phyloP scores from a whole-genome alignment of 345 rosid genomes.

The Pseudoturritis turrita region DNA sequence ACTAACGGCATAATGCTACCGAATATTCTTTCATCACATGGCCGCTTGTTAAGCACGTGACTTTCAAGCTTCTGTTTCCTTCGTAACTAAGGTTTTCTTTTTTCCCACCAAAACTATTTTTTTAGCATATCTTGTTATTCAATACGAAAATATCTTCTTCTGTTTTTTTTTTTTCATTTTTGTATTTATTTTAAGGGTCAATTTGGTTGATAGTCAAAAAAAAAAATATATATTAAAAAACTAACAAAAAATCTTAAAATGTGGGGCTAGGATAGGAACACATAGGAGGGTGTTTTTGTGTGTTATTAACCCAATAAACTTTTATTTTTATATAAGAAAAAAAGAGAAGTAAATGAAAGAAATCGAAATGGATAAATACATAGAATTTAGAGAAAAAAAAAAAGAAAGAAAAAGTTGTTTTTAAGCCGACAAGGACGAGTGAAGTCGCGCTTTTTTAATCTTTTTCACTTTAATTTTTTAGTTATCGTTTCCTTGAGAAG shows the following conservation, averaged over 20 bases:
- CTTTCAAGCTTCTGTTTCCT: slow-evolving; percentile 21
- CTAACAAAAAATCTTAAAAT: no score
- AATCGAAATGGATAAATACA: background rate
- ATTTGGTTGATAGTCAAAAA: no score
- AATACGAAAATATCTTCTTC: background rate
- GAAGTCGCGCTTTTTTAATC: background rate
- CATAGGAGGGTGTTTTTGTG: no score
- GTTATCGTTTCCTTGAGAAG: slow-evolving; percentile 16
- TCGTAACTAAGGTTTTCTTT: slow-evolving; percentile 12
- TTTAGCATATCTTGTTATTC: background rate
- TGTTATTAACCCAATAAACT: no score
- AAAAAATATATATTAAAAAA: no score
- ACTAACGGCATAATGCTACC: slow-evolving; percentile 6
- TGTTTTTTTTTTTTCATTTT: background rate
- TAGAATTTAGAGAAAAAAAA: background rate
- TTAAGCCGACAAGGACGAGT: slow-evolving; percentile 27
- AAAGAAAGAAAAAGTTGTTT: background rate
- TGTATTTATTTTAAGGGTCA: no score
- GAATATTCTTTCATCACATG: slow-evolving; percentile 34
- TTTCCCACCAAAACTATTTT: background rate
- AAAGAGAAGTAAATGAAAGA: background rate
- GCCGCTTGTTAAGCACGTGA: slow-evolving; percentile 19
- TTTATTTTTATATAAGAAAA: background rate
- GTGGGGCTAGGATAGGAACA: no score
- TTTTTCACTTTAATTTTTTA: background rate